These are phyloP conservation scores for Lactarius hatsudake DNA, from an alignment of 768 basidiomycete species.

Conservation along the genomic window DNA sequence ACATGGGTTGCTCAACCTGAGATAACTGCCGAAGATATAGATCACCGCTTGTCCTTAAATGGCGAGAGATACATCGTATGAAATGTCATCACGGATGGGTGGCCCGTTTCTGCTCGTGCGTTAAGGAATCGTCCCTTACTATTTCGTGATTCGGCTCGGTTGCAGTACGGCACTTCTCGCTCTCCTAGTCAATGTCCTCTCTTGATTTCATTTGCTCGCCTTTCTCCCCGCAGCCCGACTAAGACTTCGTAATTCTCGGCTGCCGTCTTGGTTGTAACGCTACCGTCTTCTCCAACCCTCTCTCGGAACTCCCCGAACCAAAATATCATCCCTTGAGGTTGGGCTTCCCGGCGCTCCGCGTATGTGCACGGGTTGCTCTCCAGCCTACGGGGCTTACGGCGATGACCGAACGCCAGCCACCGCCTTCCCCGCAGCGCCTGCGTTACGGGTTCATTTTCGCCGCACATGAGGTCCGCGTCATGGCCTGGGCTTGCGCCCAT, in stretches of 20 bases:
- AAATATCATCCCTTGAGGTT: neutral
- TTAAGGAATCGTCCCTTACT: slow-evolving; percentile 17
- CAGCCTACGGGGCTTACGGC: neutral
- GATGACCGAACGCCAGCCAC: slow-evolving; percentile 16
- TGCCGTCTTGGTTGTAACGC: neutral
- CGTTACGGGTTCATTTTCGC: slow-evolving; percentile 3
- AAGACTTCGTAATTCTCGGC: slow-evolving; percentile 8
- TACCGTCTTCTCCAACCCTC: neutral
- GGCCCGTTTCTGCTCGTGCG: slow-evolving; percentile 16
- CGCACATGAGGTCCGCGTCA: slow-evolving; percentile 17
- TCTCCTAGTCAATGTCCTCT: slow-evolving; percentile 19
- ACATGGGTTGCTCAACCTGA: slow-evolving; percentile 18
- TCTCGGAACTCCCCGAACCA: slow-evolving; percentile 15
- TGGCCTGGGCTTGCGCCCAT: slow-evolving; percentile 25
- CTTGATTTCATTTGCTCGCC: neutral
- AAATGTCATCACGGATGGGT: slow-evolving; percentile 22
- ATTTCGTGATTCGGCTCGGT: slow-evolving; percentile 23
- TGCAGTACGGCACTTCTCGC: slow-evolving; percentile 23
- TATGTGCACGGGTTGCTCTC: neutral
- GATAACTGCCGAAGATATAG: slow-evolving; percentile 24
- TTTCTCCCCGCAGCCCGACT: slow-evolving; percentile 5
- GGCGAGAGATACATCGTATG: slow-evolving; percentile 10
- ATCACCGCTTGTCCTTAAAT: slow-evolving; percentile 22
- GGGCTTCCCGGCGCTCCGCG: slow-evolving; percentile 17
- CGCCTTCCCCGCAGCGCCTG: slow-evolving; percentile 24